Percentiles rank a stretch among this genome's conserved stretches.
phyloP scores from a whole-genome alignment of 371 early-diverging fungal genomes.

The Apophysomyces variabilis region DNA sequence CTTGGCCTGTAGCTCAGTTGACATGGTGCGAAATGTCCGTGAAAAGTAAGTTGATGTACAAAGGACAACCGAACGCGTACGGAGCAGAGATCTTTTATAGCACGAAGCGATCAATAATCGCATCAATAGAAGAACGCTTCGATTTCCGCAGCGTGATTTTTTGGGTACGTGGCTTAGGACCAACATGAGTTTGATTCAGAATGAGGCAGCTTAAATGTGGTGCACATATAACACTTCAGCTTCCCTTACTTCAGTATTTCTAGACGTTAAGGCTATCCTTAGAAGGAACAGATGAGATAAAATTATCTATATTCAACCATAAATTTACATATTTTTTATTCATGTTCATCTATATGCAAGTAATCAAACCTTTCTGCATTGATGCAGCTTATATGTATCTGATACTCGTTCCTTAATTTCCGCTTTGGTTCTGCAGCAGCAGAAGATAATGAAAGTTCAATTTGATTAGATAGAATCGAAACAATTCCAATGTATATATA shows the following conservation, averaged over 20 bases:
- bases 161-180: conserved; percentile 6
- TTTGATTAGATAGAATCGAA: background rate
- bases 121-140: conserved; percentile 8
- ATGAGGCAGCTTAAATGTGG: too few relatives aligned
- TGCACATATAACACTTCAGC: too few relatives aligned
- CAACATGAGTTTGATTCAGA: background rate
- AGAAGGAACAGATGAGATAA: background rate
- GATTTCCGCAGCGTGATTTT: background rate
- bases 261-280: background rate
- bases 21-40: conserved; percentile 13
- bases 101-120: conserved; percentile 8
- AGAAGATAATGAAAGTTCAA: too few relatives aligned
- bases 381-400: too few relatives aligned
- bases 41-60: background rate
- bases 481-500: background rate
- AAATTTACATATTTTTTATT: too few relatives aligned
- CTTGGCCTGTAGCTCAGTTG: conserved; percentile 4
- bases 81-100: conserved; percentile 1
- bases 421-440: too few relatives aligned
- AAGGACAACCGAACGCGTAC: conserved; percentile 3
- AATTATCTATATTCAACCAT: too few relatives aligned
- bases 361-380: too few relatives aligned
- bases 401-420: too few relatives aligned
- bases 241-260: too few relatives aligned
- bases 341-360: too few relatives aligned